Percentiles rank a stretch among this genome's conserved stretches.
phyloP scores from a whole-genome alignment of 1,284 basidiomycete species.

The Butyriboletus appendiculatus region DNA sequence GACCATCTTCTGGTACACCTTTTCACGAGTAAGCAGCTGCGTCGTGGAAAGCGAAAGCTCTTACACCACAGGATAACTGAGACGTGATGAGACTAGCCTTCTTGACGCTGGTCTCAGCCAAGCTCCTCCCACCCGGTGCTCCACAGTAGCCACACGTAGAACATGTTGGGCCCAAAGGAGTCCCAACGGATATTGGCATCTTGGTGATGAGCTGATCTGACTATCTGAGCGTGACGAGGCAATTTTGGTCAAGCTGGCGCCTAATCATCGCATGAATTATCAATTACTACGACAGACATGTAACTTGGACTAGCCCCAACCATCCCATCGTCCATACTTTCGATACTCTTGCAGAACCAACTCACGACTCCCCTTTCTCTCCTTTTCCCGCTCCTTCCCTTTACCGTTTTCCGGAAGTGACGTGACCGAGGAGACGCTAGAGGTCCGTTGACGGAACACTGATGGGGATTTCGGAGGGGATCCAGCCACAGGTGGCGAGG shows the following conservation, averaged over 20 bases:
- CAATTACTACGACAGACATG: neutral
- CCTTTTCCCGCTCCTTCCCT: conserved; percentile 54
- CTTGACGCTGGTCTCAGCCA: conserved; percentile 35
- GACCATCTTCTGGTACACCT: conserved; percentile 81
- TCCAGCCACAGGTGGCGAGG: conserved; percentile 25
- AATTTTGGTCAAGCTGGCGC: neutral
- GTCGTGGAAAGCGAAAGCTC: conserved; percentile 12
- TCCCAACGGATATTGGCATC: conserved; percentile 35
- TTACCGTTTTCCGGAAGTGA: conserved; percentile 61
- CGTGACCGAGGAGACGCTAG: conserved; percentile 53
- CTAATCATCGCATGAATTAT: neutral
- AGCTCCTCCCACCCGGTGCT: conserved; percentile 39
- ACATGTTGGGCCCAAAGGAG: conserved; percentile 26
- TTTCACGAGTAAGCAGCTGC: conserved; percentile 7
- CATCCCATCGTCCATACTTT: conserved; percentile 82
- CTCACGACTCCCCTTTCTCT: conserved; percentile 60
- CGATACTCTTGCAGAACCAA: conserved; percentile 75
- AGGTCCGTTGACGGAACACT: conserved; percentile 45
- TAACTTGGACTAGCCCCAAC: conserved; percentile 59
- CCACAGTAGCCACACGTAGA: conserved; percentile 47
- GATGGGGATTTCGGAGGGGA: conserved; percentile 46
- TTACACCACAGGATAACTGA: conserved; percentile 53
- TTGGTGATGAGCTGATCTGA: neutral
- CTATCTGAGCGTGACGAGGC: neutral
- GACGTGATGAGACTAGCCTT: conserved; percentile 38